These are phyloP conservation scores for Fusarium proliferatum DNA, from an alignment of 2,329 filamentous ascomycete genomes.

Conservation along the genomic window DNA sequence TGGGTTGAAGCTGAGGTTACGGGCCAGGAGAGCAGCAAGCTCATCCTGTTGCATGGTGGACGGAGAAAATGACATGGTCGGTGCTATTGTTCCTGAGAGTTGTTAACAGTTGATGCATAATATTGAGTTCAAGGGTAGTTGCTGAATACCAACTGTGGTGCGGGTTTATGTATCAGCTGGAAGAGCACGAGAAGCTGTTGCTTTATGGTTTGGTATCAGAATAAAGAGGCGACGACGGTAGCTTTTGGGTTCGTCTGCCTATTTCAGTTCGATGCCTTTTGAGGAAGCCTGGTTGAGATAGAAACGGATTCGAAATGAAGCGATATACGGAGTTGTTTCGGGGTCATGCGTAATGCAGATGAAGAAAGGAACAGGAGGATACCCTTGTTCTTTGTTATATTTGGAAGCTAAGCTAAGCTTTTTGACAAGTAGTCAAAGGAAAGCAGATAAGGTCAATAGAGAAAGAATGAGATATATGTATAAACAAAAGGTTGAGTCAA, in stretches of 20 bases:
- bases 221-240: not conserved
- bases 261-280: constrained; percentile 18
- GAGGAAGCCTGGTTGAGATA: constrained; percentile 21
- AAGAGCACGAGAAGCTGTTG: not conserved
- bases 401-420: constrained; percentile 44
- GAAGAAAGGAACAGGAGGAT: constrained; percentile 32
- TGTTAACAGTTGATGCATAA: constrained; percentile 23
- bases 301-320: constrained; percentile 37
- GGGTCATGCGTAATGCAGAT: constrained; percentile 33
- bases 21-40: constrained; percentile 81
- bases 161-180: not conserved
- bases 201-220: not conserved
- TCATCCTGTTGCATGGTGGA: constrained; percentile 78
- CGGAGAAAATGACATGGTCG: constrained; percentile 55
- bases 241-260: constrained; percentile 1
- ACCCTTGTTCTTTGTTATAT: constrained; percentile 36
- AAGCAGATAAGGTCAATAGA: constrained; percentile 9
- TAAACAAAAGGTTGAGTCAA: not conserved
- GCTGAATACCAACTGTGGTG: constrained; percentile 25
- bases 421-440: constrained; percentile 28
- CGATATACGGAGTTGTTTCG: constrained; percentile 33
- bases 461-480: constrained; percentile 17
- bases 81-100: constrained; percentile 6
- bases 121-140: not conserved
- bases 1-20: constrained; percentile 74